Conservation (phyloP, 352 stramenopile genomes). For the Phytopythium vexans region DNA sequence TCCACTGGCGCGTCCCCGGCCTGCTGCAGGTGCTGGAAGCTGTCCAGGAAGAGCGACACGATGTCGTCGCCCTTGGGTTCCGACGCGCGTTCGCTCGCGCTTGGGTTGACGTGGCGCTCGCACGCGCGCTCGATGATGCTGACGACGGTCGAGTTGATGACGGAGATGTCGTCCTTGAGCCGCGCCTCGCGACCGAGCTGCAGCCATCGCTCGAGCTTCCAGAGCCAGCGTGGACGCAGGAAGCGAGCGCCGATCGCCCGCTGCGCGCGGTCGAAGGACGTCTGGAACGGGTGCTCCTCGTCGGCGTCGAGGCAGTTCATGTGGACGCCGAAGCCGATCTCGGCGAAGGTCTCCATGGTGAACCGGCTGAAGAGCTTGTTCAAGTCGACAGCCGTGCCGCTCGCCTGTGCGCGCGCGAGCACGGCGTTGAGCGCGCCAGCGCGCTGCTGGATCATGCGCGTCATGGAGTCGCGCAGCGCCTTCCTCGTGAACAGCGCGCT, state of each 20-base stretch:
- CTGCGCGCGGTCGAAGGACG: slow-evolving; percentile 40
- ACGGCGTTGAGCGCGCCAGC: slow-evolving; percentile 25
- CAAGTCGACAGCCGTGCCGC: slow-evolving; percentile 26
- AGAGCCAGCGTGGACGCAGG: slow-evolving; percentile 34
- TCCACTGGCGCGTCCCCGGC: slow-evolving; percentile 21
- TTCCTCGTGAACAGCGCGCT: slow-evolving; percentile 50
- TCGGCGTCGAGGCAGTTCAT: slow-evolving; percentile 37
- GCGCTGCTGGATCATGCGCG: slow-evolving; percentile 31
- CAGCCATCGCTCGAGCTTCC: slow-evolving; percentile 37
- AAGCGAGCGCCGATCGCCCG: slow-evolving; percentile 26
- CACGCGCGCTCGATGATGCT: slow-evolving; percentile 39
- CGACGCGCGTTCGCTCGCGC: too few species aligned
- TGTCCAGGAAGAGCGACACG: slow-evolving; percentile 48
- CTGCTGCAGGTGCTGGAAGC: slow-evolving; percentile 10
- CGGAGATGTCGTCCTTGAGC: slow-evolving; percentile 28
- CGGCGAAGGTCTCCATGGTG: slow-evolving; percentile 48
- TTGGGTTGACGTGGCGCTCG: neutral
- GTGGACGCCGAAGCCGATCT: slow-evolving; percentile 53
- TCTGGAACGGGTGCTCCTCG: slow-evolving; percentile 47
- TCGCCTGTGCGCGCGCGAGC: slow-evolving; percentile 10
- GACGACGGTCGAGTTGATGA: slow-evolving; percentile 48
- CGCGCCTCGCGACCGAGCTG: slow-evolving; percentile 28
- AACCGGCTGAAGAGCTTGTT: slow-evolving; percentile 39
- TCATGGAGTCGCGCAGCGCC: slow-evolving; percentile 42
- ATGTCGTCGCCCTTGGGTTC: slow-evolving; percentile 21